Conservation (phyloP, 2,329 filamentous ascomycete species). For the Rutstroemia sp. region DNA sequence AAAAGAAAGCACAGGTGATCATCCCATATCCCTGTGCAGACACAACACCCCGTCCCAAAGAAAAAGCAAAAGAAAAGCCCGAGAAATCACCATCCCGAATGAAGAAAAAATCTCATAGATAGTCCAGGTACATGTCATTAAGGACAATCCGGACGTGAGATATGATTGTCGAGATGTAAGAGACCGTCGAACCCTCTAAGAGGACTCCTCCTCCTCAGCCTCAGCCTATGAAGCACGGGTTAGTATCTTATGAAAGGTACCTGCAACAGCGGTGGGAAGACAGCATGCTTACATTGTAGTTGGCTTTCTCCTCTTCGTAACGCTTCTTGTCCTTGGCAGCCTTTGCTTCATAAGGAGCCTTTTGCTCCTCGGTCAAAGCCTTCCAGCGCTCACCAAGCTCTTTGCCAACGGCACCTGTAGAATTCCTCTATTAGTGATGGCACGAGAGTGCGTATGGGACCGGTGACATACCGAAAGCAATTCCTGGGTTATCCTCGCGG, state of each 20-base stretch:
- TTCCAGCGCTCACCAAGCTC: constrained; percentile 98
- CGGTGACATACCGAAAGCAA: constrained; percentile 79
- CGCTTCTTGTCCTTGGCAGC: constrained; percentile 97
- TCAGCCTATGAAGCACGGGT: constrained; percentile 40
- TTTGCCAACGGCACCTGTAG: constrained; percentile 86
- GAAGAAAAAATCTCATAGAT: background rate
- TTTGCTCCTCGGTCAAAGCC: constrained; percentile 88
- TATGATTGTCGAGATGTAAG: constrained; percentile 13
- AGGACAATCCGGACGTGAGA: constrained; percentile 14
- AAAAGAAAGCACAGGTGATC: constrained; percentile 21
- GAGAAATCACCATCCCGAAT: constrained; percentile 12
- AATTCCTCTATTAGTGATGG: constrained; percentile 11
- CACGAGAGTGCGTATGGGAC: background rate
- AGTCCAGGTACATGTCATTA: constrained; percentile 2
- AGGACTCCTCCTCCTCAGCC: constrained; percentile 48
- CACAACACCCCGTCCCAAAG: constrained; percentile 26
- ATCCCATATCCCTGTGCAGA: constrained; percentile 20
- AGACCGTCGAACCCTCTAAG: constrained; percentile 19
- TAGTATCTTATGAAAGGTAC: constrained; percentile 24
- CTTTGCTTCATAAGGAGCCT: constrained; percentile 91
- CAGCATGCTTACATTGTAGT: constrained; percentile 66
- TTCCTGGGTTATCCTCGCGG: constrained; percentile 95
- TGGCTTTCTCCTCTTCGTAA: constrained; percentile 96
- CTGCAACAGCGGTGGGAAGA: constrained; percentile 15
- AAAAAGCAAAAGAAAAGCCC: constrained; percentile 20